These are phyloP conservation scores for Hypericum perforatum DNA, from an alignment of 345 rosid genomes.

Conservation along the genomic window DNA sequence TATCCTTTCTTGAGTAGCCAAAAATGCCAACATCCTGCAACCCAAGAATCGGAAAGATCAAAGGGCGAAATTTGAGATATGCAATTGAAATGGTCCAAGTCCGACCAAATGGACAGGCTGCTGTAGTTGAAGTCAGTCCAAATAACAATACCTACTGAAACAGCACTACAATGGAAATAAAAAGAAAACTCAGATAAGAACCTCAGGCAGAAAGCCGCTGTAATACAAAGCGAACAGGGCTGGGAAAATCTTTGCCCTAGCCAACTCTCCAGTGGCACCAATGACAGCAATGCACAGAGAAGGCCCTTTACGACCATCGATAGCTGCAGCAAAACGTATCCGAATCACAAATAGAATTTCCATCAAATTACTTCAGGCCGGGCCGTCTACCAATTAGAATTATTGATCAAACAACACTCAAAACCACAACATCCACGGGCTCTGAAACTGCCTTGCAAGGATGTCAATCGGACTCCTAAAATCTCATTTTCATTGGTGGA, in stretches of 20 bases:
- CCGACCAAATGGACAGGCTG: neutral
- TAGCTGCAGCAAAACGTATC: neutral
- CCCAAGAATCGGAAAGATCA: slow-evolving; percentile 7
- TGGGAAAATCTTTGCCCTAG: slow-evolving; percentile 54
- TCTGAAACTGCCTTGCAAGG: too few species aligned
- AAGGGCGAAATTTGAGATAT: neutral
- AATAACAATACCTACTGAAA: neutral
- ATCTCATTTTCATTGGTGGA: too few species aligned
- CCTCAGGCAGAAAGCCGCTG: slow-evolving; percentile 78
- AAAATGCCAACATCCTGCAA: slow-evolving; percentile 54
- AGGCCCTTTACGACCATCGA: slow-evolving; percentile 25
- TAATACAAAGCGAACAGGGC: slow-evolving; percentile 69
- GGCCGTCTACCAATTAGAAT: too few species aligned
- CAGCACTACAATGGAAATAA: neutral
- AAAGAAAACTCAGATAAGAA: slow-evolving; percentile 11
- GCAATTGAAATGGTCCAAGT: neutral
- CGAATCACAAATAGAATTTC: too few species aligned
- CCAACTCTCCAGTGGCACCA: slow-evolving; percentile 75
- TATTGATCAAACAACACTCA: too few species aligned
- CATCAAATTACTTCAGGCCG: too few species aligned
- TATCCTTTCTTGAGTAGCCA: slow-evolving; percentile 67
- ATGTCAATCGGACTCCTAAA: too few species aligned
- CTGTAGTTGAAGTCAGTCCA: too few species aligned
- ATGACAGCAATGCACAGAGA: slow-evolving; percentile 66
- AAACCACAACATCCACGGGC: too few species aligned